phyloP scores from a whole-genome alignment of 805 yeast genomes.

The Sugiyamaella boreocaroliniensis region DNA sequence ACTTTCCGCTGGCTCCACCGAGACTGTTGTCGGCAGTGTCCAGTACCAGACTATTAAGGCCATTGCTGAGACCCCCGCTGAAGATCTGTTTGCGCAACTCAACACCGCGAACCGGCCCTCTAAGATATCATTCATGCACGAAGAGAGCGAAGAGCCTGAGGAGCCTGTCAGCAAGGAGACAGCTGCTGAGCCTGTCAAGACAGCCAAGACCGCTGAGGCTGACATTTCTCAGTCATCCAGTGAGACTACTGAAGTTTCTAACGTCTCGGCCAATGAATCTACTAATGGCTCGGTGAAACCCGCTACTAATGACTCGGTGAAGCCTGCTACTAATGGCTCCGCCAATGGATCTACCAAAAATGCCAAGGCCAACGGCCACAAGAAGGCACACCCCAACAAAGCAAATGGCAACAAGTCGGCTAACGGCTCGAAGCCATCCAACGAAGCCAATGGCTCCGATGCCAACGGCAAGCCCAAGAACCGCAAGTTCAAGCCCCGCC shows the following conservation, averaged over 20 bases:
- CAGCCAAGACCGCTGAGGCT: neutral
- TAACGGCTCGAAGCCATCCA: neutral
- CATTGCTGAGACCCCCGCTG: constrained; percentile 12
- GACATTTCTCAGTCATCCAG: neutral
- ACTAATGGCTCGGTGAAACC: too few species aligned
- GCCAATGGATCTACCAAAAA: neutral
- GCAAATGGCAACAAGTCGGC: neutral
- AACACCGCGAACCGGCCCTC: neutral
- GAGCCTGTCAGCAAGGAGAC: neutral
- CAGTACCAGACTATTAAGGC: constrained; percentile 15
- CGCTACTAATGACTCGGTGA: too few species aligned
- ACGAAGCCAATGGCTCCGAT: neutral
- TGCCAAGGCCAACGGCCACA: neutral
- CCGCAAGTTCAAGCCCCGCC: neutral
- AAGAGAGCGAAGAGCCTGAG: constrained; percentile 13
- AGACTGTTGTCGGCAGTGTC: constrained; percentile 17
- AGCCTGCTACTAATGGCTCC: neutral
- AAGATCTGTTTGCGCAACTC: constrained; percentile 7
- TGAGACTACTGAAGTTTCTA: neutral
- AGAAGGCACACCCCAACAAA: neutral
- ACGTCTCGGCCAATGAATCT: too few species aligned
- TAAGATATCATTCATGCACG: constrained; percentile 18
- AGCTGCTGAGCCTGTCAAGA: neutral
- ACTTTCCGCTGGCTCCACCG: constrained; percentile 24
- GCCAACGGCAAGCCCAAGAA: neutral